Conservation (phyloP, 768 basidiomycete species). For the Kwoniella heveanensis region DNA sequence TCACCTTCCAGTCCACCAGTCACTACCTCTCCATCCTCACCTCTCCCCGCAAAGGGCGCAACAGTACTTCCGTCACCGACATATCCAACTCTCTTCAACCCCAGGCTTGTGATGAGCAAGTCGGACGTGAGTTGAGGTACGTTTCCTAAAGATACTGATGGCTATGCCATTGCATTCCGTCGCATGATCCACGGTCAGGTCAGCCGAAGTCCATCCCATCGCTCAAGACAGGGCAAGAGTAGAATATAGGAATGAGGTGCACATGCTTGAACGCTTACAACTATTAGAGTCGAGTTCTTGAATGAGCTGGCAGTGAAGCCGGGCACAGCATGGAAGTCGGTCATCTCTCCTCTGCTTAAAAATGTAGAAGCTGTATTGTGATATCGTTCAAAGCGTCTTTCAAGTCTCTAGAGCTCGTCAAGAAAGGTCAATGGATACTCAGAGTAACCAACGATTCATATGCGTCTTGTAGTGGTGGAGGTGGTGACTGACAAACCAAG, state of each 20-base stretch:
- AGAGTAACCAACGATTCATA: neutral
- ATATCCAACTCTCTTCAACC: conserved; percentile 65
- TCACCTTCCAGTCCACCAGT: conserved; percentile 76
- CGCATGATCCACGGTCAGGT: no score
- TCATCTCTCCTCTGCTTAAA: conserved; percentile 31
- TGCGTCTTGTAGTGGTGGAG: neutral
- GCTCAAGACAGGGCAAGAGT: no score
- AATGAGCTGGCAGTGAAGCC: conserved; percentile 4
- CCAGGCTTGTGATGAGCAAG: conserved; percentile 69
- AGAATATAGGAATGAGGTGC: no score
- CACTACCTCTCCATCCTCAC: conserved; percentile 67
- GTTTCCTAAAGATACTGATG: conserved; percentile 24
- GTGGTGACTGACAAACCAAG: no score
- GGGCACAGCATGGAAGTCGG: conserved; percentile 33
- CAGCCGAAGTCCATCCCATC: no score
- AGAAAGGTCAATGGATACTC: no score
- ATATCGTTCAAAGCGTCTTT: no score
- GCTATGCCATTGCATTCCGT: neutral
- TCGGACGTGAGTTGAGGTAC: conserved; percentile 70
- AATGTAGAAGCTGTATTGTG: no score
- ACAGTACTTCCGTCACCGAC: conserved; percentile 65
- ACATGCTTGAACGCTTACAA: conserved; percentile 4
- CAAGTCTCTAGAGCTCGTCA: no score
- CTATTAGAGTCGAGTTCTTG: conserved; percentile 10
- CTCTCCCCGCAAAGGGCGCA: conserved; percentile 72